phyloP scores from a whole-genome alignment of 2,329 filamentous ascomycete genomes.

The Pseudonectria foliicola region DNA sequence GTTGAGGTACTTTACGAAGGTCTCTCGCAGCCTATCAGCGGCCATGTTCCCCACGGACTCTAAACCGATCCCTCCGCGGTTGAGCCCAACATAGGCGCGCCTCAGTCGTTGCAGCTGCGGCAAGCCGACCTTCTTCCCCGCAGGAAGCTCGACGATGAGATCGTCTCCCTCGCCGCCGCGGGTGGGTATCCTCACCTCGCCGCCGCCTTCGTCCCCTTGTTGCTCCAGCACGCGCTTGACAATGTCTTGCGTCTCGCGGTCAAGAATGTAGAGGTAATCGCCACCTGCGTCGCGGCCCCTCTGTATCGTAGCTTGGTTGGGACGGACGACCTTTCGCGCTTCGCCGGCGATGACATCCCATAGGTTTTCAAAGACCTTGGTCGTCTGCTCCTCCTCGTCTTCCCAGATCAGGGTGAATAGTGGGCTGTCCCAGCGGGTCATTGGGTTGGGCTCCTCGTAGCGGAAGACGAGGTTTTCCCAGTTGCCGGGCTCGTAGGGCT shows the following conservation, averaged over 20 bases:
- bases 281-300: conserved; percentile 54
- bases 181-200: conserved; percentile 44
- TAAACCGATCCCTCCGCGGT: conserved; percentile 59
- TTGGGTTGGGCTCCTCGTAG: conserved; percentile 80
- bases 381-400: conserved; percentile 56
- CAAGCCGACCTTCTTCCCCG: conserved; percentile 54
- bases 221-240: conserved; percentile 62
- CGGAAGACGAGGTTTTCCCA: conserved; percentile 76
- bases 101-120: conserved; percentile 72
- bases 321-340: conserved; percentile 55
- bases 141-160: conserved; percentile 57
- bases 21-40: conserved; percentile 49
- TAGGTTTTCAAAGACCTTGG: conserved; percentile 53
- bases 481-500: conserved; percentile 48
- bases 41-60: conserved; percentile 49
- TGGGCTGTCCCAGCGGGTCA: conserved; percentile 78
- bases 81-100: conserved; percentile 70
- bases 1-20: conserved; percentile 61
- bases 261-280: conserved; percentile 74
- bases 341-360: conserved; percentile 69
- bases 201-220: conserved; percentile 56
- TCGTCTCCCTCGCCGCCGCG: conserved; percentile 34
- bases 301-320: conserved; percentile 69
- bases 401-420: conserved; percentile 74
- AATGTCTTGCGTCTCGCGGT: conserved; percentile 71